Base-by-base conservation (phyloP, 768 basidiomycete species). In the Tremella fuciformis region DNA sequence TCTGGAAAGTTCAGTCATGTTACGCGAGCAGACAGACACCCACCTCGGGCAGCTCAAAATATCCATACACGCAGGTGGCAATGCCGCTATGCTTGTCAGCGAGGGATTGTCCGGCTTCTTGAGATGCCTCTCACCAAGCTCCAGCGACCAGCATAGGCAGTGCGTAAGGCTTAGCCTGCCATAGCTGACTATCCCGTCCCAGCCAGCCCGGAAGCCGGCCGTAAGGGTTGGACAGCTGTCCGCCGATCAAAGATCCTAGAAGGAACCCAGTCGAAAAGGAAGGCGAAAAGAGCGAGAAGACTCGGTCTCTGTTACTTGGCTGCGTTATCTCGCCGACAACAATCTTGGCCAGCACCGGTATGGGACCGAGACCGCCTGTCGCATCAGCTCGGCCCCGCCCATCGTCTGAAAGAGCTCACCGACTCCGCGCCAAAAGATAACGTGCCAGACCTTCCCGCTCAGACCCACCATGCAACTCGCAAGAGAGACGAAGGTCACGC, bases 91-190 rank as follows among this genome's bases (percentile, higher is more conserved):
- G 4, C 29, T 4, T 4, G 29, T 34, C 6, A 34, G 29, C 29
- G 11, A 34, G n/a, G n/a, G n/a, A n/a, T n/a, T n/a, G n/a, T n/a
- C n/a, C n/a, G n/a, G n/a, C n/a, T n/a, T 34, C 29, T 34, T 6
- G 6, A 4, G 11, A 11, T 34, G 22, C 4, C 4, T 8, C 42
- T 46, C 15, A 66, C 60, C 66, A 39, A 1, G 21, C 22, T 11
- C 50, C 55, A 22, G 26, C 50, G 21, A 67, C 53, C 19, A 67
- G 25, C 49, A 61, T 63, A 0, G 70, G 70, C 34, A 72, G 50
- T 13, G 61, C 65, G 46, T 61, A 72, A 6, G 70, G 70, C 50
- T 57, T 63, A 7, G 22, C 13, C 37, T 24, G 21, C 55, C 62
- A 68, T 6, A 69, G 48, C n/a, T 57, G 47, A 11, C 37, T 41